Base-by-base conservation (phyloP, 306 rosid genomes). In the Inga laurina region DNA sequence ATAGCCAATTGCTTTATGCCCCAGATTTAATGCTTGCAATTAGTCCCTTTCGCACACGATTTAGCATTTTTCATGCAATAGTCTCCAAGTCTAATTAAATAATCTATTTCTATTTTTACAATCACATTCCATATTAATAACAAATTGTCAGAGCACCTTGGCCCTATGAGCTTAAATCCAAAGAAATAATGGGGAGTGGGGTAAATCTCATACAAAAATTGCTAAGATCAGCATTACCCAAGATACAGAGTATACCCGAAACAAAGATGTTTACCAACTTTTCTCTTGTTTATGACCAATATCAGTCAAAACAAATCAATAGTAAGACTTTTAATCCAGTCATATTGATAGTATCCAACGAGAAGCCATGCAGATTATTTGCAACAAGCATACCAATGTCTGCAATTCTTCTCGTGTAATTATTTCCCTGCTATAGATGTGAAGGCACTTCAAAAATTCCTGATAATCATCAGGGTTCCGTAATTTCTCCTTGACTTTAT, bases 391-490 rank as follows among this genome's bases (percentile, higher is more conserved):
- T 94, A 97, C 99, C 99, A 97, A 83, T 86, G 97, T 70, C 65
- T 94, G 93, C 85, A 97, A 85, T 80, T 97, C 99, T 57, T 90
- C 79, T 72, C 92, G 88, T 21, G 97, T 91, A 82, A 97, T 97
- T 86, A 97, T 97, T 83, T 94, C 99, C 92, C 90, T 92, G 95
- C 97, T 89, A 83, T 92, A 97, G 79, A 97, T 97, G 81, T 97
- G 97, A 35, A 97, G 97, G 84, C 99, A 97, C 91, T 91, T 97
- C 91, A 97, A 89, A 84, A 97, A 94, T 79, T 97, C 99, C 86
- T 97, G 99, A 92, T 92, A 97, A 86, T 86, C 87, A 22, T 94
- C 98, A 74, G 97, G 81, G 77, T 88, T 91, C 66, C 78, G 85
- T 82, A 97, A 84, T 86, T 89, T 97, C 83, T 90, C 99, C 87